Percentiles rank a stretch among this genome's conserved stretches.
phyloP scores from a whole-genome alignment of 129 eudicot species.

The Artemisia tridentata region DNA sequence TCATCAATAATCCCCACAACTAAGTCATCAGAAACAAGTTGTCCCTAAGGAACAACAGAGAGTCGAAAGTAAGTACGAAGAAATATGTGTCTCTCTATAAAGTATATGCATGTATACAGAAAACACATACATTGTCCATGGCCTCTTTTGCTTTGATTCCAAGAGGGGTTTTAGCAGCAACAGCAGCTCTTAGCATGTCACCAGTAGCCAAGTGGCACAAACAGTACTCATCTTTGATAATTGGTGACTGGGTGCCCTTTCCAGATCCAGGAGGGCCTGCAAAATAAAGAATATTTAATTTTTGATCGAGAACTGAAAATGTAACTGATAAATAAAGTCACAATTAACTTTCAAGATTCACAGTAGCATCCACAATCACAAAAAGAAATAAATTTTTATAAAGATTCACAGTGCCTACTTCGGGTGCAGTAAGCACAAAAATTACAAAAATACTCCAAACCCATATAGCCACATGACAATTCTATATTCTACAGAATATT shows the following conservation, averaged over 20 bases:
- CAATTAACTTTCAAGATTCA: too few species aligned
- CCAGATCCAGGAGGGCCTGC: conserved; percentile 99
- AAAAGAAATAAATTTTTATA: too few species aligned
- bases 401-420: too few species aligned
- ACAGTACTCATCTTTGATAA: conserved; percentile 88
- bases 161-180: conserved; percentile 92
- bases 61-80: conserved; percentile 4
- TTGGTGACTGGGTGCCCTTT: conserved; percentile 92
- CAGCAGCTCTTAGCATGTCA: conserved; percentile 97
- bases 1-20: conserved; percentile 94
- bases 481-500: not conserved
- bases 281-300: conserved; percentile 22
- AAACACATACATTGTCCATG: conserved; percentile 71
- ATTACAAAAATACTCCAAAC: conserved; percentile 5
- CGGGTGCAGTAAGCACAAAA: conserved; percentile 2
- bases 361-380: too few species aligned
- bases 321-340: not conserved
- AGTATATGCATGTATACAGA: conserved; percentile 1
- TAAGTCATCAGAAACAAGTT: conserved; percentile 93
- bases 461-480: conserved; percentile 5
- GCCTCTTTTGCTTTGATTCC: conserved; percentile 91
- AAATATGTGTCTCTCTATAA: not conserved
- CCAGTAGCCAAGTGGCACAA: conserved; percentile 94
- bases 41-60: conserved; percentile 49
- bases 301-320: not conserved